These are phyloP conservation scores for Tarenaya hassleriana DNA, from an alignment of 345 rosid genomes.

Conservation along the genomic window DNA sequence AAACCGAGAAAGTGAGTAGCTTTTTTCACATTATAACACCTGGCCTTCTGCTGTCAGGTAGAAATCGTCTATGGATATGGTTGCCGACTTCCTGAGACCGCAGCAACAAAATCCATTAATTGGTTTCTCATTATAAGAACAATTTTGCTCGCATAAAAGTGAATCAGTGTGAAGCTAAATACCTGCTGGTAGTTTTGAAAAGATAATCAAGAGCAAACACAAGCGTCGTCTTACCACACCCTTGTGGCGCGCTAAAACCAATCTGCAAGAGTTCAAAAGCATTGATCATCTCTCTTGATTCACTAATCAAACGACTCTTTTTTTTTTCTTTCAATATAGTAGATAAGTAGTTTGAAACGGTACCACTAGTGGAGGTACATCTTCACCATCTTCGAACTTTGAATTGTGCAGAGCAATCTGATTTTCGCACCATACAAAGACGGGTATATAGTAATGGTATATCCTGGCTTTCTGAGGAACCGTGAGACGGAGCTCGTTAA, in stretches of 20 bases:
- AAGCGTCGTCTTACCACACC: slow-evolving; percentile 98
- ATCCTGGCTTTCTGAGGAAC: slow-evolving; percentile 69
- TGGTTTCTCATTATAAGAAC: slow-evolving; percentile 8
- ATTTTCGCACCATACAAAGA: slow-evolving; percentile 88
- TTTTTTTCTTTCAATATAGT: not conserved
- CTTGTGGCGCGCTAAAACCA: slow-evolving; percentile 98
- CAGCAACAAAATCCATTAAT: not conserved
- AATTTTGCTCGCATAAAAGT: not conserved
- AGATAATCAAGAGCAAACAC: slow-evolving; percentile 92
- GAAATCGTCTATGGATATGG: slow-evolving; percentile 88
- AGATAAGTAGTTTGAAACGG: not conserved
- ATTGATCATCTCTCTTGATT: slow-evolving; percentile 2
- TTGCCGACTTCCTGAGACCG: slow-evolving; percentile 76
- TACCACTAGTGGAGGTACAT: slow-evolving; percentile 92
- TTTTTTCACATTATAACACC: slow-evolving; percentile 37
- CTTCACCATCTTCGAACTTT: slow-evolving; percentile 60
- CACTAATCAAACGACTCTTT: not conserved
- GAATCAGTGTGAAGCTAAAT: slow-evolving; percentile 5
- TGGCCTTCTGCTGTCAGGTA: slow-evolving; percentile 84
- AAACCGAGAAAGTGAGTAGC: slow-evolving; percentile 6
- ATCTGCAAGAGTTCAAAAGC: slow-evolving; percentile 42
- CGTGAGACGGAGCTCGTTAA: slow-evolving; percentile 62
- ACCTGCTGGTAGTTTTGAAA: slow-evolving; percentile 73
- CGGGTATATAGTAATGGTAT: slow-evolving; percentile 89
- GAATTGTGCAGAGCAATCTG: slow-evolving; percentile 65